Percentiles rank a stretch among this genome's conserved stretches.
Conservation (phyloP, 164 flowering plant genomes). For the Stephania japonica region DNA sequence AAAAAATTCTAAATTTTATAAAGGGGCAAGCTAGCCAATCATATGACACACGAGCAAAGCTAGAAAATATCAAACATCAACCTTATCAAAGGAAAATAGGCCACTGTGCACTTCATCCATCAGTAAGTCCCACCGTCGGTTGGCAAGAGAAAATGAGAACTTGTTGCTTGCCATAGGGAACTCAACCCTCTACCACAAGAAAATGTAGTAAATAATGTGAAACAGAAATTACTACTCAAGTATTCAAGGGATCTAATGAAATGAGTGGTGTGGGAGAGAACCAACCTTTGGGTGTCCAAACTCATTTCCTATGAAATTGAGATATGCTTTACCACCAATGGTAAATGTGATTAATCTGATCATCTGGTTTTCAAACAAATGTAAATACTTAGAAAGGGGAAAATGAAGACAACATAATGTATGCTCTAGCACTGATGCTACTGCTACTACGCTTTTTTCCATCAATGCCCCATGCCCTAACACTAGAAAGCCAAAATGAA, state of each 20-base stretch:
- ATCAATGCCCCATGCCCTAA: too few species aligned
- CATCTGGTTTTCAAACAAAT: constrained; percentile 48
- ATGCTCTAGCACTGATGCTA: not conserved
- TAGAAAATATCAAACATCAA: constrained; percentile 13
- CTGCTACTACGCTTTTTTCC: too few species aligned
- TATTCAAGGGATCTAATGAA: not conserved
- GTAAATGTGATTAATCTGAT: constrained; percentile 83
- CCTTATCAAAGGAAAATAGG: constrained; percentile 81
- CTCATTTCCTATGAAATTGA: constrained; percentile 98
- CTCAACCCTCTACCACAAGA: constrained; percentile 62
- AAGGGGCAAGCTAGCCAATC: not conserved
- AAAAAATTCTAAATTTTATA: not conserved
- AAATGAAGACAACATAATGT: not conserved
- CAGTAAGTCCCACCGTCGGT: constrained; percentile 76
- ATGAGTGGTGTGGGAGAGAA: not conserved
- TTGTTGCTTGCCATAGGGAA: constrained; percentile 87
- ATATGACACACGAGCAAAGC: not conserved
- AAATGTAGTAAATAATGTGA: constrained; percentile 15
- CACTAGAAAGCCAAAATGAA: too few species aligned
- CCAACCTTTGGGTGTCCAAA: constrained; percentile 91
- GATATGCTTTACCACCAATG: constrained; percentile 79
- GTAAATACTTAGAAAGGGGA: not conserved
- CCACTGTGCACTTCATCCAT: constrained; percentile 38
- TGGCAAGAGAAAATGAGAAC: constrained; percentile 74
- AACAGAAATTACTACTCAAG: constrained; percentile 4